Base-by-base conservation (phyloP, 208 protist species). In the Porcisia deanei region DNA sequence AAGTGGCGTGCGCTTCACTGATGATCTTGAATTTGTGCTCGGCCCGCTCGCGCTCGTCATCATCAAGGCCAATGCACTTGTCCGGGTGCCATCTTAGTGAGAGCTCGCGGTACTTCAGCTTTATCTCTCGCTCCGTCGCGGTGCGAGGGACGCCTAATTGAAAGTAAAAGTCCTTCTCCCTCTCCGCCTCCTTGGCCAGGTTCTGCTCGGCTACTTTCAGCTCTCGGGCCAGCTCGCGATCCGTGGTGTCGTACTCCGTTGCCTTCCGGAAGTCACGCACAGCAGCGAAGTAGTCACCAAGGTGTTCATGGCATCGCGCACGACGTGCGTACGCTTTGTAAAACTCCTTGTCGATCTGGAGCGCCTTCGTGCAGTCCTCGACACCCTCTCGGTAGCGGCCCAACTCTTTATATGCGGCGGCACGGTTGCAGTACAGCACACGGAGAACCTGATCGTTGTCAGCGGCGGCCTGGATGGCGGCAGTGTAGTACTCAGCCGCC, bases 11-110 rank as follows among this genome's bases (percentile, higher is more conserved):
- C 58, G 92, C 91, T 81, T 96, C 92, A 60, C 86, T 92, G 85
- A 98, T 96, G 14, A 95, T 76, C 82, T 98, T 98, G 77, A 97
- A 96, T 75, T 96, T 96, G 71, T 92, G 89, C 83, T 97, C 94
- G 30, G 92, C 91, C 20, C 88, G 82, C 71, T 83, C 80, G 41
- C 88, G 87, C 84, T 96, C 92, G 10, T 84, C 73, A 3, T 90
- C 85, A 58, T 86, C 76, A 45, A 95, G 76, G 43, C 73, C 80
- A 20, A 95, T 87, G 83, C 91, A 95, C 85, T 98, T 98, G 79
- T 98, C 94, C 1, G 94, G 94, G 74, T 98, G 94, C 91, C 91
- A 98, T 7, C 91, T 86, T 30, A 98, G 85, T 54, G 92, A 96
- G 63, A 98, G 87, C 85, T 98, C 92, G 45, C 89, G 81, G 81